Evolutionary conservation across 495 filamentous ascomycete species (phyloP), one percentile per base, ranked within the genome.

Genomic region (Aspergillus homomorphus): DNA sequence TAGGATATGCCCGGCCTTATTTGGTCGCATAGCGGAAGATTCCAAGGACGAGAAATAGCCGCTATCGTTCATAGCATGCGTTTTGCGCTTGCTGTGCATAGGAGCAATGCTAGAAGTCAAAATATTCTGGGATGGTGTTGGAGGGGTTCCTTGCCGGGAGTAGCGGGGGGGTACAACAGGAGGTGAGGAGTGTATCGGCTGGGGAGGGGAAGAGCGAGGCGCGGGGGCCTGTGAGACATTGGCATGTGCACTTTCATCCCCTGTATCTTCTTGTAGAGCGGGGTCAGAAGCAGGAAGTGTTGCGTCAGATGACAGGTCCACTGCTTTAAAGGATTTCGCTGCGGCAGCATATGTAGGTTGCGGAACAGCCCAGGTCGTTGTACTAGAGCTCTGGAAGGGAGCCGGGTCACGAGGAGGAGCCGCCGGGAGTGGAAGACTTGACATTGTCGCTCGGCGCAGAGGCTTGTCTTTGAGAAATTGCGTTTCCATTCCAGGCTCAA

Each of bases 41-140:
- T 97, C 94, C n/a, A 98, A 76, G 0, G 93, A 97, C 1, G 94
- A 98, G 65, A 96, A 96, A 70, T 97, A 98, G 12, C 94, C 94
- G 69, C 92, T 96, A 65, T 98, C 94, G 62, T 96, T 91, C 76
- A 96, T 85, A 15, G 84, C 83, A 62, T 85, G 82, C n/a, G 72
- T 72, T 67, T 89, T 92, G 46, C 88, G 85, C 71, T 90, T 93
- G 50, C 85, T 82, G 14, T 80, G 75, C 14, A 80, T 83, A 61
- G 78, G 80, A 44, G 75, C 78, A 44, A 76, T 69, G 28, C 68
- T 73, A 19, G 88, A 87, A 4, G 85, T 84, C 20, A 80, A 73
- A 3, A 67, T 65, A 19, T 79, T 74, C n/a, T 85, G 82, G 53
- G 79, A 82, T 6, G 83, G 77, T 3, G 85, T 85, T 18, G 92